Evolutionary conservation across 192 early-diverging fungal species (phyloP).

Genomic region (Diversispora epigaea): DNA sequence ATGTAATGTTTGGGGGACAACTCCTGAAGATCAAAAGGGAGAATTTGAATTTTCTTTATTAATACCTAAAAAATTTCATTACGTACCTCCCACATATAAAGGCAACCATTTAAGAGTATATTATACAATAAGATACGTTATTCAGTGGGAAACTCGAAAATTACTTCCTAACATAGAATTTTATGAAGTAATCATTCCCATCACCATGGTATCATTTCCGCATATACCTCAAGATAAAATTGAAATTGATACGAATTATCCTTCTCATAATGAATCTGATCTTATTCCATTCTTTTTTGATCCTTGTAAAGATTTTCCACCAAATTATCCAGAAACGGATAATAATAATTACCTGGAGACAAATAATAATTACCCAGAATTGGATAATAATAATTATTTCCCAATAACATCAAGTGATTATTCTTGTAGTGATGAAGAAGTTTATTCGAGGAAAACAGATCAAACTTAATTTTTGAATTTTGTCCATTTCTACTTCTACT

Average conservation of each 20-base stretch:
- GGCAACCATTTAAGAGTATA: constrained; percentile 45
- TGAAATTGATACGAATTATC: background rate
- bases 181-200: constrained; percentile 41
- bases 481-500: too few species aligned
- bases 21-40: background rate
- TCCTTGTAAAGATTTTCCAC: background rate
- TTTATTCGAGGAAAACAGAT: too few species aligned
- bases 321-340: background rate
- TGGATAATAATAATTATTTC: too few species aligned
- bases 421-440: too few species aligned
- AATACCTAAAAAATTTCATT: constrained; percentile 41
- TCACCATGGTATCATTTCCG: constrained; percentile 42
- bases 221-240: constrained; percentile 31
- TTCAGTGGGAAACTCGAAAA: constrained; percentile 37
- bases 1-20: background rate
- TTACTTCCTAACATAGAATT: constrained; percentile 39
- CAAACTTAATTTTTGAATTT: too few species aligned
- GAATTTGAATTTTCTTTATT: constrained; percentile 31
- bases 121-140: constrained; percentile 41
- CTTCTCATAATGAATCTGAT: background rate
- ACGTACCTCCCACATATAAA: constrained; percentile 43
- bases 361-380: too few species aligned
- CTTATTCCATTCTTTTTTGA: background rate
- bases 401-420: too few species aligned
- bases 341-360: too few species aligned